Base-by-base conservation (phyloP, 176 grass and related monocot species). In the Oryza meyeriana region DNA sequence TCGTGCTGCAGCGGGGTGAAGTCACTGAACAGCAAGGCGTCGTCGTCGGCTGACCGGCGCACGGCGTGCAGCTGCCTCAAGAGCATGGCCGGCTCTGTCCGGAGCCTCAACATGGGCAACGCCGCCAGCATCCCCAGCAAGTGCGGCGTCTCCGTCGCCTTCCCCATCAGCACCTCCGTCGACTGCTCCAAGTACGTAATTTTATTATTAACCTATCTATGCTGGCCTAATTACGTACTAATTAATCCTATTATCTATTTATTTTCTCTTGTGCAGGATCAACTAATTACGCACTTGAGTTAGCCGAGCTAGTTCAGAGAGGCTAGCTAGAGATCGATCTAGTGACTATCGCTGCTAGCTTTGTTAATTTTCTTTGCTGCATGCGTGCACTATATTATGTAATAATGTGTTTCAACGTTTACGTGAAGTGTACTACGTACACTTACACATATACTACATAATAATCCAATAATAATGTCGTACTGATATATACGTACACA, bases 1-100 rank as follows among this genome's bases (percentile, higher is more conserved):
- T 9, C 61, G 36, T 94, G 92, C 75, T 92, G 90, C 79, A 73
- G 1, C 75, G 79, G 84, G 0, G 84, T 92, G 16, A 84, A 33
- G 84, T 28, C 5, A 11, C 63, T 92, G 1, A 87, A 39, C 76
- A 13, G 20, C 79, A 25, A 79, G 48, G 90, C 90, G 2, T 14
- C 72, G 0, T 52, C 90, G 1, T 5, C 8, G 4, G 89, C 74
- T 3, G 82, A 88, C 86, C 84, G 84, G 1, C 50, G 67, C 52
- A 62, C 77, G 12, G 3, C 75, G 4, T 73, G 66, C 77, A 7
- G 32, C 50, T 77, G 67, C 63, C 76, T 72, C 8, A 82, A 82
- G 85, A 82, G 10, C 20, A 64, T 73, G 40, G 77, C 70, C 4
- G 38, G 76, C 35, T 64, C 64, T 34, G 8, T 42, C 31, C 33